Percentiles rank a stretch among this genome's conserved stretches.
Evolutionary conservation across 345 rosid species (phyloP).

Genomic region (Citrus sinensis): DNA sequence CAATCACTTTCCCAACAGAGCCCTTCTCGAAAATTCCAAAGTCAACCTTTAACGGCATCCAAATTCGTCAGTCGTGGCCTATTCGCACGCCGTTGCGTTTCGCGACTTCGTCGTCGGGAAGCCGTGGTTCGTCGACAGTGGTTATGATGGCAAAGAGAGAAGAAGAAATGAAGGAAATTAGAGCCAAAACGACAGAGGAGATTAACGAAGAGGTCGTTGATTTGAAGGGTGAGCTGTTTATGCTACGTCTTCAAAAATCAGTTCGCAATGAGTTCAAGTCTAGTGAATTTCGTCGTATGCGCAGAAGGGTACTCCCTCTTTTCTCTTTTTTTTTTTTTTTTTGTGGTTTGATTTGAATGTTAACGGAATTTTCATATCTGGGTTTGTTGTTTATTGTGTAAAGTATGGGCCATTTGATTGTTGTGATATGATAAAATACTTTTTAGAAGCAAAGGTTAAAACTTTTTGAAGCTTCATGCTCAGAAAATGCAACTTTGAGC

Average conservation of each 20-base stretch:
- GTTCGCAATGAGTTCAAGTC: conserved; percentile 88
- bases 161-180: conserved; percentile 74
- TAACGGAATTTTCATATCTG: background rate
- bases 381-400: background rate
- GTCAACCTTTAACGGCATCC: conserved; percentile 51
- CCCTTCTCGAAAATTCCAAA: conserved; percentile 25
- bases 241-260: conserved; percentile 85
- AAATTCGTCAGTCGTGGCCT: conserved; percentile 39
- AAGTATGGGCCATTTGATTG: background rate
- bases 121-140: conserved; percentile 25
- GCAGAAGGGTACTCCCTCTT: conserved; percentile 56
- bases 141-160: conserved; percentile 85
- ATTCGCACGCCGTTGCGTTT: conserved; percentile 16
- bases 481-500: background rate
- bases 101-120: conserved; percentile 17
- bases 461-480: background rate
- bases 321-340: background rate
- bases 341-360: background rate
- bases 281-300: conserved; percentile 84
- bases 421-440: background rate
- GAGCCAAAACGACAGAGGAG: conserved; percentile 63
- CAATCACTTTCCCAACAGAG: conserved; percentile 33
- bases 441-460: background rate
- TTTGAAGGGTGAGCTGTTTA: conserved; percentile 90
- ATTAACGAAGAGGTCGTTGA: conserved; percentile 83